Base-by-base conservation (phyloP, 371 early-diverging fungal species). In the Entomophthora muscae region DNA sequence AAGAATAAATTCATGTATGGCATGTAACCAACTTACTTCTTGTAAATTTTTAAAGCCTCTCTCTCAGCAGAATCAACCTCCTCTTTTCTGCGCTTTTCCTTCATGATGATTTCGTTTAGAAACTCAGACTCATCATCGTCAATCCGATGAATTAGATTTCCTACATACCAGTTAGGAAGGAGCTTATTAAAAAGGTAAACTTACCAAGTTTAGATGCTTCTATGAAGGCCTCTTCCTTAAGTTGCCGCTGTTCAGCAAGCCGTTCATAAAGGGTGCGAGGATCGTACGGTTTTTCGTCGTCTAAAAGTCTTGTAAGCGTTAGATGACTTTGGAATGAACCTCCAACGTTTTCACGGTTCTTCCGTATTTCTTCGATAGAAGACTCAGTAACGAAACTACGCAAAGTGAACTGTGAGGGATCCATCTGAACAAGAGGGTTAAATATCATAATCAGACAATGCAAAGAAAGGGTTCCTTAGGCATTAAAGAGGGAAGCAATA, bases 61-160 rank as follows among this genome's bases (percentile, higher is more conserved):
- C 22, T 22, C 52, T 51, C 56, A 21, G 28, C 51, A 27, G n/a
- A 27, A 33, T 64, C 55, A 21, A 26, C 27, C 32, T 56, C 59
- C 17, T 23, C 33, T 17, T 64, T 27, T 32, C 52, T 54, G 23
- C 57, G 23, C 51, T 52, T 53, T 22, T n/a, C 58, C 32, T 63
- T 60, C 17, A 30, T 59, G 23, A 53, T 31, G 12, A 60, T 3
- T 27, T 30, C 2, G 27, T 64, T 22, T 53, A 63, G n/a, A 30
- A 66, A 31, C 29, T 67, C 54, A 31, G 64, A 7, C 64, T 67
- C 62, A 52, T 62, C 62, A 13, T 62, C 30, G 63, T 71, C 32
- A 58, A 66, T 55, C 32, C 66, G 13, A 54, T 71, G 27, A 64
- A 61, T 30, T 66, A 53, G 21, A 52, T 61, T 57, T 22, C 66